phyloP scores from a whole-genome alignment of 345 rosid species.

The Citrus medica region DNA sequence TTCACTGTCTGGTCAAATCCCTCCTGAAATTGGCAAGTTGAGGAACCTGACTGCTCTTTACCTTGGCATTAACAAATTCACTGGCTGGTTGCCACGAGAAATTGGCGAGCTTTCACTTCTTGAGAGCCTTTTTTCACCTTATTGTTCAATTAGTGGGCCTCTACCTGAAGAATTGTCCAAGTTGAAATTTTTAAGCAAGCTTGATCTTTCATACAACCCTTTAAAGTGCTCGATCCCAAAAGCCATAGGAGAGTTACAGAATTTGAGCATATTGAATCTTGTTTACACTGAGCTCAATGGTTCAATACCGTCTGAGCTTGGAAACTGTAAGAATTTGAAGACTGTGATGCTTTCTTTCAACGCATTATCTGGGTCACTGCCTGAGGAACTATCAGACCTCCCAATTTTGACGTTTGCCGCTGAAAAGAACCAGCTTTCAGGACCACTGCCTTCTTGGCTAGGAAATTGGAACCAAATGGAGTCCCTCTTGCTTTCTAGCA shows the following conservation, averaged over 20 bases:
- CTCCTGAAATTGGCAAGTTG: slow-evolving; percentile 56
- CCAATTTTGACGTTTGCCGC: slow-evolving; percentile 67
- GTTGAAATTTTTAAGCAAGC: slow-evolving; percentile 41
- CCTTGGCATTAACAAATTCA: slow-evolving; percentile 63
- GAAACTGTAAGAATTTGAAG: slow-evolving; percentile 59
- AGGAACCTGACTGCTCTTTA: slow-evolving; percentile 59
- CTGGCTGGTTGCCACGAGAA: slow-evolving; percentile 69
- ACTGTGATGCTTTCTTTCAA: slow-evolving; percentile 74
- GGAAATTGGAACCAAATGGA: slow-evolving; percentile 56
- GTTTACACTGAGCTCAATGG: slow-evolving; percentile 65
- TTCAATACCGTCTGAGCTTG: slow-evolving; percentile 57
- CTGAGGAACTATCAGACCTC: slow-evolving; percentile 59
- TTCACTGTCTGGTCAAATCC: slow-evolving; percentile 57
- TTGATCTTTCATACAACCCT: slow-evolving; percentile 86
- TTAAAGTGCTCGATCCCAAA: slow-evolving; percentile 65
- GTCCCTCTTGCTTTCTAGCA: slow-evolving; percentile 48
- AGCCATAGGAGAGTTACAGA: slow-evolving; percentile 53
- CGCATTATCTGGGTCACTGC: slow-evolving; percentile 62
- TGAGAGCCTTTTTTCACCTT: slow-evolving; percentile 47
- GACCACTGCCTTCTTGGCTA: slow-evolving; percentile 56
- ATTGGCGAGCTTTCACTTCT: slow-evolving; percentile 61
- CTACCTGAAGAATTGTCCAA: slow-evolving; percentile 57
- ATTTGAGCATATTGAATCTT: slow-evolving; percentile 51
- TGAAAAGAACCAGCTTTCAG: slow-evolving; percentile 47
- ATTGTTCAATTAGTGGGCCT: slow-evolving; percentile 65